A percentile compares a stretch with the other conserved stretches of the same genome.
Evolutionary conservation across 345 rosid species (phyloP).

Genomic region (Lepidium africanum): DNA sequence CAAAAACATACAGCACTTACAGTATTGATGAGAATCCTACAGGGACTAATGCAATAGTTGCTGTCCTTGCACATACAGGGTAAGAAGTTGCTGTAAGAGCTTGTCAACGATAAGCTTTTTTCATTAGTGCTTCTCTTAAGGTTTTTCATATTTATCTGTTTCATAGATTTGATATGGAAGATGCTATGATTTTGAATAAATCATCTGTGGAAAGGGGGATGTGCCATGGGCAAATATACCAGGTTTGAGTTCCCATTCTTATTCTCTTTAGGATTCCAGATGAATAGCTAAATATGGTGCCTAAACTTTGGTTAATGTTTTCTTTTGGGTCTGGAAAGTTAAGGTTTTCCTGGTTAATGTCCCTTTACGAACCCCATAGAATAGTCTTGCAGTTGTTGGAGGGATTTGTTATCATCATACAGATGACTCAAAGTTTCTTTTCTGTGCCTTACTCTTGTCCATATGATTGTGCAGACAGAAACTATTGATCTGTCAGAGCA

Average conservation of each 20-base stretch:
- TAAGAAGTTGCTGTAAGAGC: conserved; percentile 19
- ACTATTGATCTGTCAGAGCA: conserved; percentile 66
- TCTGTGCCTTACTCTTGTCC: not conserved
- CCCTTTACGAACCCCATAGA: not conserved
- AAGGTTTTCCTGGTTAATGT: not conserved
- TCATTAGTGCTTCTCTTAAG: not conserved
- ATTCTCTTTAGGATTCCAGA: not conserved
- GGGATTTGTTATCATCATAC: not conserved
- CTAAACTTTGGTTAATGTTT: not conserved
- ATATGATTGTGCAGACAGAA: conserved; percentile 58
- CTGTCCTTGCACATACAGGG: conserved; percentile 97
- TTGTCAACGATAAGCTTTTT: not conserved
- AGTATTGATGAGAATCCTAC: conserved; percentile 76
- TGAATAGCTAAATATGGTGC: not conserved
- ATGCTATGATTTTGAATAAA: conserved; percentile 96
- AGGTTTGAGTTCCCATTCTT: conserved; percentile 43
- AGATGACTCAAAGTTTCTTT: not conserved
- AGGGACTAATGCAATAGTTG: conserved; percentile 97
- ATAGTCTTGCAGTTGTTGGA: not conserved
- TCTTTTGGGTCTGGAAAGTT: conserved; percentile 2
- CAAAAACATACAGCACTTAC: conserved; percentile 64
- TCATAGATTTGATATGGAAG: conserved; percentile 95
- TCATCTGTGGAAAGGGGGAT: conserved; percentile 92
- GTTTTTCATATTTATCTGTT: conserved; percentile 1
- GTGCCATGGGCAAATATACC: conserved; percentile 96